Evolutionary conservation across 768 basidiomycete species (phyloP), one percentile per base, ranked within the genome.

Genomic region (Stropharia rugosoannulata): DNA sequence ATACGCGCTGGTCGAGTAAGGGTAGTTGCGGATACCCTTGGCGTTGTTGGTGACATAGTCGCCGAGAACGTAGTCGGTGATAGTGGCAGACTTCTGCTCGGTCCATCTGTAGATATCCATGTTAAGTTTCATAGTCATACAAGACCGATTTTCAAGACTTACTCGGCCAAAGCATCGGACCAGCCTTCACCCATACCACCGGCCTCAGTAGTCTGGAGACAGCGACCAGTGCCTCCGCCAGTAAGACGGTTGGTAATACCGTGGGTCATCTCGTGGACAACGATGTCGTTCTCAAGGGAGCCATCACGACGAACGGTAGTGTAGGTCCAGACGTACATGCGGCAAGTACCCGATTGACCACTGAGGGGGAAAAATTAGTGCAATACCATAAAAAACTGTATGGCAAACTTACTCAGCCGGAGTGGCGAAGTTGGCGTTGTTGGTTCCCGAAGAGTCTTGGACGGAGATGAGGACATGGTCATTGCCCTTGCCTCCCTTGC

Each of bases 171-270:
- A 54, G 81, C 81, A 56, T 84, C 83, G 5, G 22, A 49, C 60
- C 50, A 75, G 56, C 84, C 85, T 72, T 88, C 86, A 56, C 85
- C 86, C 76, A 87, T 80, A 18, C 86, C 85, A 44, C 84, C 84
- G 37, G 84, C 75, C 64, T 87, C 86, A 13, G 75, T 74, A 10
- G 77, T 81, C 57, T 83, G 81, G 56, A 87, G 73, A 70, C 86
- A 87, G 39, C 81, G 76, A 48, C 79, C 80, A 37, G 78, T 81
- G 25, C 77, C 81, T 45, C 82, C 81, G 29, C 82, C 82, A 19
- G 81, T 81, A 73, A 84, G 71, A 32, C 77, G 64, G 66, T 75
- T 80, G 18, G 78, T 80, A 51, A 81, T 68, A 8, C 80, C 80
- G 62, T 80, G 82, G n/a, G 77, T 79, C 51, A 76, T 81, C 67